Conservation (phyloP, 805 yeast species). For the Yarrowia osloensis region DNA sequence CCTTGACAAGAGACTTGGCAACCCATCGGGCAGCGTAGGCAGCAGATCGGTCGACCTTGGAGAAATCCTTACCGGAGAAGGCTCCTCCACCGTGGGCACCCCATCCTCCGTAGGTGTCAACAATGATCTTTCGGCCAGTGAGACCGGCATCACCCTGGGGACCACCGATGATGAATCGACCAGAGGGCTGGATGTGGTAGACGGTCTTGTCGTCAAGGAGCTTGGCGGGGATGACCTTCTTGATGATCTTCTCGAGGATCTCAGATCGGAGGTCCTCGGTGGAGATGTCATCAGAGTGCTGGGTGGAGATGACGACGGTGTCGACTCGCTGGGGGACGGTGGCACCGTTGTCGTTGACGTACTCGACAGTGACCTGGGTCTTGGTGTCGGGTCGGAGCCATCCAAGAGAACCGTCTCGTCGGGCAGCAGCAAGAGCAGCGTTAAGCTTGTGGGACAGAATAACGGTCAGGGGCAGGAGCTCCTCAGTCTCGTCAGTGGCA, state of each 20-base stretch:
- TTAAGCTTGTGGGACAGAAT: constrained; percentile 93
- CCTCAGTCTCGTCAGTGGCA: constrained; percentile 98
- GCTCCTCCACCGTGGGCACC: constrained; percentile 99
- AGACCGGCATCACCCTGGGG: constrained; percentile 99
- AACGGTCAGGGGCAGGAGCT: constrained; percentile 92
- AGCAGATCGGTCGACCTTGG: constrained; percentile 99
- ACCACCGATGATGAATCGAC: constrained; percentile 99
- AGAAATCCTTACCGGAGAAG: constrained; percentile 99
- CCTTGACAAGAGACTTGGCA: constrained; percentile 94
- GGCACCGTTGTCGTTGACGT: constrained; percentile 91
- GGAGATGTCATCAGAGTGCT: constrained; percentile 93
- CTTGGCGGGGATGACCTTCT: constrained; percentile 88
- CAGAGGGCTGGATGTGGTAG: constrained; percentile 99
- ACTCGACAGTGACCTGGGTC: constrained; percentile 99
- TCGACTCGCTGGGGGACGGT: constrained; percentile 95
- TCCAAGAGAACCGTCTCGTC: constrained; percentile 90
- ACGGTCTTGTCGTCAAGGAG: constrained; percentile 91
- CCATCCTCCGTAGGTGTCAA: constrained; percentile 99
- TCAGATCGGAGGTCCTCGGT: constrained; percentile 88
- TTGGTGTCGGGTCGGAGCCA: constrained; percentile 99
- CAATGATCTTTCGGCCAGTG: constrained; percentile 99
- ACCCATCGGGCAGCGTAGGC: constrained; percentile 99
- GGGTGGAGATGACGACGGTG: constrained; percentile 96
- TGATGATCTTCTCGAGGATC: constrained; percentile 75
- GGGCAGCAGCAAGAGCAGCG: constrained; percentile 94